Evolutionary conservation across 1,139 yeast genomes (phyloP), one percentile per base, ranked within the genome.

Genomic region (Protomyces lactucae-debilis): DNA sequence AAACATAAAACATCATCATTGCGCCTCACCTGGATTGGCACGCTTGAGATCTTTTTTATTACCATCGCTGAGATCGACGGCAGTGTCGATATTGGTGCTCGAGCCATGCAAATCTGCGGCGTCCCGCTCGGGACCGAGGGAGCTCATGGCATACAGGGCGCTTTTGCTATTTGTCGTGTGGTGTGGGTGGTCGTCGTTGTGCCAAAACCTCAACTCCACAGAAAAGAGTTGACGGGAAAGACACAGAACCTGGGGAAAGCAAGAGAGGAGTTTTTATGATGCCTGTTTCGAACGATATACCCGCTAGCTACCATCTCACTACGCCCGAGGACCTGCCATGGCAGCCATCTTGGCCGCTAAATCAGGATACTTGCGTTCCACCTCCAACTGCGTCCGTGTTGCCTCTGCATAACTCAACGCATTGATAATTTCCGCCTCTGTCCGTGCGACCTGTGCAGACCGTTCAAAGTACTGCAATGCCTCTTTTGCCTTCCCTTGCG

Each of bases 321-420:
- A 28, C 32, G 32, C 32, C 32, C 32, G 6, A 28, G 32, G 32
- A 28, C 32, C 57, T 5, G 63, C 63, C 63, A 59, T 59, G 36
- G 45, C 54, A 23, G 64, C 64, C 59, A 60, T 54, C 32, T 60
- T 60, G 57, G 54, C 67, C 9, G 67, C 67, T 14, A 67, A 53
- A 16, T 67, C 66, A 10, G 69, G 69, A 32, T 67, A 67, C 25
- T 57, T 65, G 64, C 81, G 77, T 76, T 82, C 85, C 71, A 88
- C 83, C 74, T 84, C 84, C 73, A 84, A 79, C 79, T 88, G 96
- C 80, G 88, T 84, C 76, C 87, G 87, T 21, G 68, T 61, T 91
- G 85, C 97, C 78, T 90, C 97, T 67, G 95, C 95, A 73, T 89
- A 88, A 43, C 95, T 87, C 69, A 91, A 86, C 65, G 97, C 95